Evolutionary conservation across 1,284 basidiomycete species (phyloP).

Genomic region (Mycocalia duriaeana): DNA sequence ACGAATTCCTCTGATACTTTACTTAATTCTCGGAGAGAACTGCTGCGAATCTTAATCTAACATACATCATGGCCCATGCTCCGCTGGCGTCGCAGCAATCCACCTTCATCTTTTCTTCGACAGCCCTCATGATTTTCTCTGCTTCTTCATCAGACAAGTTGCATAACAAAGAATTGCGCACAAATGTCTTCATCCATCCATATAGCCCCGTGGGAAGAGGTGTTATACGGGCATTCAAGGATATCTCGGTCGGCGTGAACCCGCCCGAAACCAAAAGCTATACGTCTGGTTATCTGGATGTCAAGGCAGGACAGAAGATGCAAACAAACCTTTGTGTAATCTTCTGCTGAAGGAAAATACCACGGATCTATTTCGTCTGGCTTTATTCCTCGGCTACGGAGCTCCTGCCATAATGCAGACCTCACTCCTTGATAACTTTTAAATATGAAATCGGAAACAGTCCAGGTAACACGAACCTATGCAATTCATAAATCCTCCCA

Average conservation of each 20-base stretch:
- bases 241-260: constrained; percentile 51
- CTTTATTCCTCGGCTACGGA: constrained; percentile 53
- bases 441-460: no score
- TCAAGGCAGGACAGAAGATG: no score
- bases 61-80: constrained; percentile 43
- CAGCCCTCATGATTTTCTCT: constrained; percentile 58
- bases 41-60: background rate
- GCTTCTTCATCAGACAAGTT: constrained; percentile 50
- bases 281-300: background rate
- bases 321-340: constrained; percentile 57
- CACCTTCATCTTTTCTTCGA: constrained; percentile 49
- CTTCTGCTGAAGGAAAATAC: constrained; percentile 73
- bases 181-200: constrained; percentile 73
- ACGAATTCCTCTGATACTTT: no score
- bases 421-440: constrained; percentile 57
- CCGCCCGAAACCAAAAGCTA: constrained; percentile 55
- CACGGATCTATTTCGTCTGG: constrained; percentile 67
- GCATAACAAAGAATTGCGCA: constrained; percentile 49
- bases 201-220: constrained; percentile 55
- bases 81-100: constrained; percentile 58
- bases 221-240: constrained; percentile 66
- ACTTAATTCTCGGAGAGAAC: no score
- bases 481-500: constrained; percentile 74
- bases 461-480: constrained; percentile 37
- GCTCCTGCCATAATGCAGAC: constrained; percentile 50